Conservation (phyloP, 2,329 filamentous ascomycete species). For the Beauveria sp. region DNA sequence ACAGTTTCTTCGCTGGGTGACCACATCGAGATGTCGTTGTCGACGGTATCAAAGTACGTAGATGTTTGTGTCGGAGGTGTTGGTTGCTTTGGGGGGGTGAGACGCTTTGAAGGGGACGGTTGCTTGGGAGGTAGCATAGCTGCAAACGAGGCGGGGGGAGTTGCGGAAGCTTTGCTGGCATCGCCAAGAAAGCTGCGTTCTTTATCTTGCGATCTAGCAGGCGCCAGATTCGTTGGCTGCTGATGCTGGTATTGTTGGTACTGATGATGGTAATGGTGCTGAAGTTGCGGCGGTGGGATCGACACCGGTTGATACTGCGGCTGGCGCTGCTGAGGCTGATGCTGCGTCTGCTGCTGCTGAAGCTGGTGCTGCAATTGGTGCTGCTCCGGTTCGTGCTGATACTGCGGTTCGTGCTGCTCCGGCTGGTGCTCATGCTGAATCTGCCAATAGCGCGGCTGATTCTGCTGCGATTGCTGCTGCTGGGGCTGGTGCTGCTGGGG, state of each 20-base stretch:
- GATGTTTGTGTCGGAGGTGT: neutral
- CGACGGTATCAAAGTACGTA: neutral
- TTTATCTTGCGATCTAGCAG: neutral
- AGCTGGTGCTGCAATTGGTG: neutral
- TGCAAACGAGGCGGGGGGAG: neutral
- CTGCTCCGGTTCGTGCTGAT: neutral
- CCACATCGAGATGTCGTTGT: constrained; percentile 1
- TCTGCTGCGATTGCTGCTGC: neutral
- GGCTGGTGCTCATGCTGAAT: neutral
- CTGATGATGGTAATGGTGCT: neutral
- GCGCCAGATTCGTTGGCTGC: neutral
- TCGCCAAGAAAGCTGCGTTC: neutral
- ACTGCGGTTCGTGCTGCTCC: neutral
- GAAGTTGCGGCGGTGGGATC: neutral
- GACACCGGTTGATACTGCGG: neutral
- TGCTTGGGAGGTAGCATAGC: neutral
- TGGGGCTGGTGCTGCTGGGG: neutral
- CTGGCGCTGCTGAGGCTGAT: neutral
- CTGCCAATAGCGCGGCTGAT: neutral
- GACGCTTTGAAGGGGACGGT: neutral
- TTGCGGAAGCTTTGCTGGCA: neutral
- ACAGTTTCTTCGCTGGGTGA: constrained; percentile 3
- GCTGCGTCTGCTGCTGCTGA: neutral
- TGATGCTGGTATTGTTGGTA: neutral
- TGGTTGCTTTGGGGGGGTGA: neutral